These are phyloP conservation scores for Hortaea werneckii DNA, from an alignment of 2,329 filamentous ascomycete species.

Conservation along the genomic window DNA sequence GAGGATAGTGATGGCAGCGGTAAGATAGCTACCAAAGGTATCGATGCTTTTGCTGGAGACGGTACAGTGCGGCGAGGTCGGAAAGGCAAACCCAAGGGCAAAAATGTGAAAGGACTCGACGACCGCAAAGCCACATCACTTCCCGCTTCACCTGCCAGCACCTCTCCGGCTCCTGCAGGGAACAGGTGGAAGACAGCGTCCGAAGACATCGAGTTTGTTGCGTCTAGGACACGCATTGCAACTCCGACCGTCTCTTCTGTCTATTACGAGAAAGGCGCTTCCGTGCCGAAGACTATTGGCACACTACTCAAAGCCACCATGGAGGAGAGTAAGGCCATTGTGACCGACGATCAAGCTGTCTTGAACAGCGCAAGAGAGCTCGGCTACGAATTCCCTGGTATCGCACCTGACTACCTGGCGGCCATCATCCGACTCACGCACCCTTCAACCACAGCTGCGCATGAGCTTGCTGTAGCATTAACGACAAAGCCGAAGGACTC, in stretches of 20 bases:
- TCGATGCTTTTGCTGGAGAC: slow-evolving; percentile 68
- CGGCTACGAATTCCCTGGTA: slow-evolving; percentile 42
- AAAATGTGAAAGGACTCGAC: slow-evolving; percentile 24
- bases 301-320: slow-evolving; percentile 42
- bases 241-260: slow-evolving; percentile 42
- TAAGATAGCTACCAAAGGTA: slow-evolving; percentile 49
- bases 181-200: slow-evolving; percentile 52
- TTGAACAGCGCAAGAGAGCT: slow-evolving; percentile 44
- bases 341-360: slow-evolving; percentile 33
- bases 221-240: slow-evolving; percentile 39
- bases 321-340: slow-evolving; percentile 26
- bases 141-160: slow-evolving; percentile 17
- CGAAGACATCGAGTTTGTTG: slow-evolving; percentile 52
- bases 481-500: slow-evolving; percentile 27
- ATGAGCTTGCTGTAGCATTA: slow-evolving; percentile 49
- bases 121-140: slow-evolving; percentile 13
- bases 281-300: slow-evolving; percentile 45
- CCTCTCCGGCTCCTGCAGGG: slow-evolving; percentile 7
- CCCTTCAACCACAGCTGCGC: slow-evolving; percentile 47
- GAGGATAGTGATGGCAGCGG: slow-evolving; percentile 38
- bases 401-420: slow-evolving; percentile 39
- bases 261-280: slow-evolving; percentile 50
- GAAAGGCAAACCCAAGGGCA: slow-evolving; percentile 35
- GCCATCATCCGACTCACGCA: slow-evolving; percentile 48
- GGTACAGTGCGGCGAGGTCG: slow-evolving; percentile 37